A percentile compares a stretch with the other conserved stretches of the same genome.
Evolutionary conservation across 1,284 basidiomycete genomes (phyloP).

Genomic region (Lignosus rhinocerotis): DNA sequence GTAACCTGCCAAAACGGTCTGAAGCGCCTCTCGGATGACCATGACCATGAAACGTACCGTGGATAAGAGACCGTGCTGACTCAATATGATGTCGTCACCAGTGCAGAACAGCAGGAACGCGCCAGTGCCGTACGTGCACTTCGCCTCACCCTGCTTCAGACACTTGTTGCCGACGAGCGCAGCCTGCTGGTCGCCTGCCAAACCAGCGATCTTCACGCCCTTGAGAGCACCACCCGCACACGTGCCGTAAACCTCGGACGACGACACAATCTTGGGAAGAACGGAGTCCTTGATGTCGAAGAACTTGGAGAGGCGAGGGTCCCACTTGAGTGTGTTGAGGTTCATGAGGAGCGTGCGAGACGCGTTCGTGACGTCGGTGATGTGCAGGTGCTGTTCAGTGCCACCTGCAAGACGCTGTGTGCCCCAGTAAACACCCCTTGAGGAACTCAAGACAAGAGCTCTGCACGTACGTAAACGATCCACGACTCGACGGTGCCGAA

Average conservation of each 20-base stretch:
- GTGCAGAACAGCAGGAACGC: conserved; percentile 96
- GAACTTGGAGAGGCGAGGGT: conserved; percentile 81
- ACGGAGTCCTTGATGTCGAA: conserved; percentile 81
- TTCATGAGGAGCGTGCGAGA: conserved; percentile 95
- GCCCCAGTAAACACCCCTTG: background rate
- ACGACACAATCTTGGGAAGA: conserved; percentile 87
- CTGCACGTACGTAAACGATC: conserved; percentile 80
- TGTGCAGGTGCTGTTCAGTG: conserved; percentile 68
- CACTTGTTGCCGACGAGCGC: conserved; percentile 98
- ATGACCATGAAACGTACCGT: conserved; percentile 54
- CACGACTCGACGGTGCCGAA: conserved; percentile 98
- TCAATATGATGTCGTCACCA: conserved; percentile 83
- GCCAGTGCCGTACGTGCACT: conserved; percentile 96
- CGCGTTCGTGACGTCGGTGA: conserved; percentile 96
- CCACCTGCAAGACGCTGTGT: conserved; percentile 84
- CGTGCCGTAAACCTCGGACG: conserved; percentile 89
- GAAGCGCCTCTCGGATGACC: background rate
- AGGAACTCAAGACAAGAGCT: no score
- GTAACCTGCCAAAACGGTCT: no score
- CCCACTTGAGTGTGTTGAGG: conserved; percentile 82
- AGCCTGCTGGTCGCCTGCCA: conserved; percentile 96
- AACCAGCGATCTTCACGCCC: conserved; percentile 85
- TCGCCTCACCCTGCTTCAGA: conserved; percentile 80
- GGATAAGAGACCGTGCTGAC: conserved; percentile 84
- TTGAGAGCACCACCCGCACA: conserved; percentile 70